Base-by-base conservation (phyloP, 2,329 filamentous ascomycete species). In the Cladobotryum mycophilum region DNA sequence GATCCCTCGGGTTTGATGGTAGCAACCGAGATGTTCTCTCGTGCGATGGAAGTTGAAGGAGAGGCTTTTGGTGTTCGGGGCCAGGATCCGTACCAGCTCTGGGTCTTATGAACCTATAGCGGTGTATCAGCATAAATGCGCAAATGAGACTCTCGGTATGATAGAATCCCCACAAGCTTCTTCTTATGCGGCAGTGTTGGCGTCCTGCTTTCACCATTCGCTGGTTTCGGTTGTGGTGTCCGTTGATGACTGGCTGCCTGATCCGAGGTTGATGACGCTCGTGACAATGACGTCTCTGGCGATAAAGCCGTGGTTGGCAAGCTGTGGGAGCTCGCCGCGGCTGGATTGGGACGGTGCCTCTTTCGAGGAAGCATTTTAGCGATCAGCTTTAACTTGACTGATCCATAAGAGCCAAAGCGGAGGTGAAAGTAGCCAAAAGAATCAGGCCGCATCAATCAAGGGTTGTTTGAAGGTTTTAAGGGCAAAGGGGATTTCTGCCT, bases 61-160 rank as follows among this genome's bases (percentile, higher is more conserved):
- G 71, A 67, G 6, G 81, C 78, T 60, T 84, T 84, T 30, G 75
- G 69, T 34, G 67, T 63, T 53, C 76, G 71, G 15, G 79, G 76
- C 79, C 79, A 83, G 15, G 81, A 79, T 48, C 79, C 79, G 63
- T 84, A 84, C 81, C 81, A 85, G 62, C 80, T 83, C 44, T 70
- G 70, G 8, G 74, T 66, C 60, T 80, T 80, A 53, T 71, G 73
- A 36, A 75, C 65, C 77, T 81, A 58, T 34, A 18, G 44, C 18
- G 14, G 43, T 13, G 37, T 18, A 41, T 53, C 37, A 52, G 54
- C 45, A 17, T 1, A 22, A 15, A 30, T 46, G 44, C 37, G 38
- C 17, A 17, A 20, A 14, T 5, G 8, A 41, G 38, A 20, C 8
- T 18, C 8, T 18, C 2, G 6, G 11, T 18, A 15, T 40, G 17